Evolutionary conservation across 768 basidiomycete species (phyloP), one percentile per base, ranked within the genome.

Genomic region (Kockovaella imperatae): DNA sequence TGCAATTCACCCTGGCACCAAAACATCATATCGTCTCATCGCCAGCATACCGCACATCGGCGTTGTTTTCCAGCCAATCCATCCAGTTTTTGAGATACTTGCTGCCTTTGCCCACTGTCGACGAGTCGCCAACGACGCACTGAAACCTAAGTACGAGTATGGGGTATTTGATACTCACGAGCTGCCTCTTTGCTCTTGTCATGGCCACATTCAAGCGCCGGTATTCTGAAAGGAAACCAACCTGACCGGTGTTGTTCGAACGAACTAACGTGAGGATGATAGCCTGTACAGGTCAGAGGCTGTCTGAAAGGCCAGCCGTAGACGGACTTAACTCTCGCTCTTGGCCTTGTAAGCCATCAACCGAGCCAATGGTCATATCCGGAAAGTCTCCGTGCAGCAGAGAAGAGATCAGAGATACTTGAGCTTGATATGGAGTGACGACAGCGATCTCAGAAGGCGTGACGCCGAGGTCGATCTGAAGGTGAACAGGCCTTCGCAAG

Each of bases 341-440:
- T 41, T 95, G 80, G 0, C 93, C 93, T 74, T 99, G 95, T 83
- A 96, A 86, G 0, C 90, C 89, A 64, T 97, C 95, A 1, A 97
- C 90, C 0, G 85, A 87, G 1, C 91, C 95, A 35, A 95, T 87
- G 57, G 96, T 90, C 0, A 97, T 77, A 13, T 73, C 74, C 0
- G 75, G 75, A 45, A 68, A 73, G 6, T 64, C 56, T 0, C 83
- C 81, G 20, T 84, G 80, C 17, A 99, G 74, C 35, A 88, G 73
- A 0, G 83, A 81, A 0, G 86, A 79, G 31, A 97, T 75, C 1
- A 90, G 76, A 2, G 84, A 80, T 3, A 97, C 91, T 70, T 99
- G 95, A 0, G 90, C 87, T 74, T 95, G 89, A 71, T 99, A 88
- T 77, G 90, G 90, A 1, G 88, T 86, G 54, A 96, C 83, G 45